Percentiles rank a stretch among this genome's conserved stretches.
Conservation (phyloP, 1,139 yeast genomes). For the Geotrichum phurueaensis region DNA sequence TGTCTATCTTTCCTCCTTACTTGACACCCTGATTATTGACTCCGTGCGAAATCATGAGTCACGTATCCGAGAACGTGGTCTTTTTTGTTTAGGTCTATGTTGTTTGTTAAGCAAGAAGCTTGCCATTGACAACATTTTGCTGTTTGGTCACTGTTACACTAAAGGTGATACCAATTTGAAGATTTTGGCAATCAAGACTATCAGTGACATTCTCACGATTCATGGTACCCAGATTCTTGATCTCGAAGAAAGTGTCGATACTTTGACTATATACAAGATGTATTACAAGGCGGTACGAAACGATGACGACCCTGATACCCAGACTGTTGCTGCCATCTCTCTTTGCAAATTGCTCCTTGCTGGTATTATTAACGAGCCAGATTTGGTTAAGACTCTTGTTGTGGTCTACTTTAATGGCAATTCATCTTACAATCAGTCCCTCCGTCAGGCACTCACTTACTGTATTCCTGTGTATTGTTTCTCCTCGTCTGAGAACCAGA, state of each 20-base stretch:
- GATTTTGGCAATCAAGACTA: constrained; percentile 57
- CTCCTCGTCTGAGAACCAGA: constrained; percentile 71
- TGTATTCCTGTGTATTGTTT: constrained; percentile 88
- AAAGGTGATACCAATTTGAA: constrained; percentile 58
- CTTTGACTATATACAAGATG: constrained; percentile 55
- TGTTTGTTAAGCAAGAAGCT: constrained; percentile 60
- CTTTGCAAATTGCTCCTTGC: constrained; percentile 76
- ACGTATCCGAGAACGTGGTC: constrained; percentile 59
- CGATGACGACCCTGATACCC: constrained; percentile 51
- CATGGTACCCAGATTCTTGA: constrained; percentile 69
- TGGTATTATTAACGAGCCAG: constrained; percentile 65
- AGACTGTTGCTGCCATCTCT: constrained; percentile 81
- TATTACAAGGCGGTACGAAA: constrained; percentile 57
- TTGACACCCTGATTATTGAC: constrained; percentile 75
- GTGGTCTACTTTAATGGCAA: constrained; percentile 69
- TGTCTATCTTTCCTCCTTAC: constrained; percentile 62
- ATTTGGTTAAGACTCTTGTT: constrained; percentile 64
- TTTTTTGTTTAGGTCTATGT: constrained; percentile 72
- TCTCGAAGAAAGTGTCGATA: constrained; percentile 57
- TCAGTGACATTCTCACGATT: constrained; percentile 71
- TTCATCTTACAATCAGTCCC: constrained; percentile 55
- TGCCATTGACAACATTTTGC: constrained; percentile 49
- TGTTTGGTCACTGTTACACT: constrained; percentile 61
- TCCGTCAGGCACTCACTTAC: constrained; percentile 77
- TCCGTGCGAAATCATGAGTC: constrained; percentile 62